These are phyloP conservation scores for Sugiyamaella xylanicola DNA, from an alignment of 1,139 yeast species.

Conservation along the genomic window DNA sequence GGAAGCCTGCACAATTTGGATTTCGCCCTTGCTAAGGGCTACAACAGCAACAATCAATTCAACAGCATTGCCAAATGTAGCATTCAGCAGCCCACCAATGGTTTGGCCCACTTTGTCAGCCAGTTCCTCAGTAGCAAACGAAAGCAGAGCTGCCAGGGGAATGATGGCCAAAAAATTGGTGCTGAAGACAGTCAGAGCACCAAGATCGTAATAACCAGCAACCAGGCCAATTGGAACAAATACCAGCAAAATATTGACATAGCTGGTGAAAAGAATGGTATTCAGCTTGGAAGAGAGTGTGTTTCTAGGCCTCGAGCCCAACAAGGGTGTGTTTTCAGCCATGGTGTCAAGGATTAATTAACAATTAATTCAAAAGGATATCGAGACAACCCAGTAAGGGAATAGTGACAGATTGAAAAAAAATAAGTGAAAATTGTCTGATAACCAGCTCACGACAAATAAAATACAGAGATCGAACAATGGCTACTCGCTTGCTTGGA, in stretches of 20 bases:
- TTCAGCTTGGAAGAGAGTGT: slow-evolving; percentile 24
- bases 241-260: slow-evolving; percentile 72
- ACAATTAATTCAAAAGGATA: not conserved
- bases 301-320: slow-evolving; percentile 6
- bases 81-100: slow-evolving; percentile 88
- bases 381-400: not conserved
- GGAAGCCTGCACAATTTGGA: slow-evolving; percentile 90
- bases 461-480: too few relatives aligned
- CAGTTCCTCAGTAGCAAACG: slow-evolving; percentile 91
- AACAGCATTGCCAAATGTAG: slow-evolving; percentile 93
- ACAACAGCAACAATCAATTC: slow-evolving; percentile 92
- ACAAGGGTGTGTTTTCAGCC: slow-evolving; percentile 23
- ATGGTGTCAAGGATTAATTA: too few relatives aligned
- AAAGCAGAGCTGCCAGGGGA: slow-evolving; percentile 87
- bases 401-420: too few relatives aligned
- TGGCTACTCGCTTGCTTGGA: too few relatives aligned
- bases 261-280: slow-evolving; percentile 47
- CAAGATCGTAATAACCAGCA: slow-evolving; percentile 62
- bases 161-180: slow-evolving; percentile 87
- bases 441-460: too few relatives aligned
- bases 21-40: slow-evolving; percentile 82
- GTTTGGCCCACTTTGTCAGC: slow-evolving; percentile 86
- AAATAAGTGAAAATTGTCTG: too few relatives aligned
- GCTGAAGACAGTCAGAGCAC: slow-evolving; percentile 63
- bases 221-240: slow-evolving; percentile 88